Conservation (phyloP, 108 stramenopile species). For the Cyclotella sp. region DNA sequence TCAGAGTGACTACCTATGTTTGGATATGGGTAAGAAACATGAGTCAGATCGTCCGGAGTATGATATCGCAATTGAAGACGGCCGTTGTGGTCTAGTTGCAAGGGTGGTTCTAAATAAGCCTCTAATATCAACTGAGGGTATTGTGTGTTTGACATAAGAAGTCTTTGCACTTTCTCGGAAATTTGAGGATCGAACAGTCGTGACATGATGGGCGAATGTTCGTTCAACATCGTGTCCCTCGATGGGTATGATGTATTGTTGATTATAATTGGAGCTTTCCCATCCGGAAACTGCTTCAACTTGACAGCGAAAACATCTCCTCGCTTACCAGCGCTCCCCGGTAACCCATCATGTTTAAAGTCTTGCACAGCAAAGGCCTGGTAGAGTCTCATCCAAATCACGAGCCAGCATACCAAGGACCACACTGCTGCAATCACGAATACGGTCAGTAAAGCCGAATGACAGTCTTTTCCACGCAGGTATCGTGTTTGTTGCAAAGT, state of each 20-base stretch:
- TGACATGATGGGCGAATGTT: not conserved
- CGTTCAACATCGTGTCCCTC: not conserved
- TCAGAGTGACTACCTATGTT: not conserved
- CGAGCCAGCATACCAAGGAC: conserved; percentile 19
- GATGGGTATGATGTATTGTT: not conserved
- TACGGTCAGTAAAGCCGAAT: not conserved
- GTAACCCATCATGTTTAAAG: not conserved
- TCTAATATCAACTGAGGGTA: conserved; percentile 29
- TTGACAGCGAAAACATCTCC: conserved; percentile 16
- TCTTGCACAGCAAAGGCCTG: conserved; percentile 11
- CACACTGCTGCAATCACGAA: conserved; percentile 15
- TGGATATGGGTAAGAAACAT: conserved; percentile 25
- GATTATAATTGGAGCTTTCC: not conserved
- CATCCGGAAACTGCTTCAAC: conserved; percentile 12
- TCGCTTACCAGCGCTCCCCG: not conserved
- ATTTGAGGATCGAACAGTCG: conserved; percentile 13
- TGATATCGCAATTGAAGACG: conserved; percentile 13
- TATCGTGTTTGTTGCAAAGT: too few species aligned
- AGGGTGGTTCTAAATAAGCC: conserved; percentile 43
- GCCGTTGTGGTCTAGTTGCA: not conserved
- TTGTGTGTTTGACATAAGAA: conserved; percentile 19
- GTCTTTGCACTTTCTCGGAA: conserved; percentile 12
- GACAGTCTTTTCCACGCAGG: not conserved
- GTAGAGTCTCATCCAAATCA: conserved; percentile 13
- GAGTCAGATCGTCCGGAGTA: conserved; percentile 32